Base-by-base conservation (phyloP, 441 rosid species). In the Pelargonium australe region DNA sequence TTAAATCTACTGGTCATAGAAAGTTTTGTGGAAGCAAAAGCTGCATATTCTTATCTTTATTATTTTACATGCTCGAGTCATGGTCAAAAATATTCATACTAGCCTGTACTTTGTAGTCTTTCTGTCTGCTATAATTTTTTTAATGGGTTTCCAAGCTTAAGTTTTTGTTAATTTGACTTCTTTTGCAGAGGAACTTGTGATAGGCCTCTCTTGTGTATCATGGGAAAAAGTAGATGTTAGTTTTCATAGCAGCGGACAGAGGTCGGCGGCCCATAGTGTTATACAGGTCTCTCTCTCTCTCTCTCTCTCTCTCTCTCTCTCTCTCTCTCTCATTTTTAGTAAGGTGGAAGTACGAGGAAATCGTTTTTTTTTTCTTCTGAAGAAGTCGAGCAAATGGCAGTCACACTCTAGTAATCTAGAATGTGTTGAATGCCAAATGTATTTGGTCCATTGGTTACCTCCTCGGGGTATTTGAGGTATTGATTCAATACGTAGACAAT, bases 221-320 rank as follows among this genome's bases (percentile, higher is more conserved):
- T 94, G 99, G 98, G 95, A 95, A 74, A 95, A 95, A 74, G 77
- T 95, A 53, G 99, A 92, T 74, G 99, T 90, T 78, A 92, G 97
- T 80, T 92, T 95, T 72, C 96, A 89, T 72, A 75, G 81, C 75
- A 76, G 95, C 79, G 82, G 87, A 80, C 92, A 75, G 82, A 92
- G 92, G 76, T 83, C 81, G 78, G 93, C 96, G 37, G 98, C 99
- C 73, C 99, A 95, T 73, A 95, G 93, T 74, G 80, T 95, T 74
- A 95, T 95, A 77, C 99, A 92, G 96, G 97, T 91, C 63, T 3
- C 63, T 65, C 73, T 10, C 12, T 1, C 51, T 6, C 51, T 9
- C 2, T 9, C 2, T 1, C 51, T 6, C 51, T 9, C 2, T 9
- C 2, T 65, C 73, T 10, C 12, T 91, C 63, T 3, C 63, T 65